Base-by-base conservation (phyloP, 192 early-diverging fungal genomes). In the Coemansia sp. region DNA sequence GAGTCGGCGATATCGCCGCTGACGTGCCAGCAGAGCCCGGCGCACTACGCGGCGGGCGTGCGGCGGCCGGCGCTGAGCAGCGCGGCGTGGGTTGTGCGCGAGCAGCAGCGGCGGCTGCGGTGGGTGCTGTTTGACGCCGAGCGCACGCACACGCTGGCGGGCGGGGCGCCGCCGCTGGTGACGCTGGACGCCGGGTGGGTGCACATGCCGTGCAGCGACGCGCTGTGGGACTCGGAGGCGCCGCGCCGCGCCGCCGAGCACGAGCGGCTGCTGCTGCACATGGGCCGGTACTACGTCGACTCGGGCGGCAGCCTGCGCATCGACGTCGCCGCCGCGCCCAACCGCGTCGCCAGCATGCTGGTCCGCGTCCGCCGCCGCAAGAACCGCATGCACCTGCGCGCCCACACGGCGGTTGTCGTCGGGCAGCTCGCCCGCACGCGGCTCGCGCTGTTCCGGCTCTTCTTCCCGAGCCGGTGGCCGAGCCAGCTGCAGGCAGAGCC, bases 171-270 rank as follows among this genome's bases (percentile, higher is more conserved):
- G 66, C 82, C 82, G 58, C 69, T 84, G 64, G 77, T 84, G 27
- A 79, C 77, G 12, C 72, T 84, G 23, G 82, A 76, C 50, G 76
- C 82, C 17, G 82, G 82, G 29, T 84, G 82, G 82, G 82, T 76
- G 27, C 74, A 78, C 58, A 84, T 84, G 82, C 82, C 82, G 38
- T 84, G 82, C 61, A 84, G 82, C 71, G 82, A 84, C 65, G 74
- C 70, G 25, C 39, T 84, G 36, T 84, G 82, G 82, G 82, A 75
- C 31, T 17, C 64, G 50, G 23, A 48, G 32, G 58, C 55, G 6
- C 82, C 82, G 42, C 73, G 76, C 23, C 70, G 76, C n/a, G 76
- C 77, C 1, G 82, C 73, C 31, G 82, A 84, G 70, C 71, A 73
- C 66, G 82, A 84, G 74, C 76, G 82, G 8, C 70, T 79, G 70